Evolutionary conservation across 108 stramenopile species (phyloP).

Genomic region (Cyclostephanos invisitatus): DNA sequence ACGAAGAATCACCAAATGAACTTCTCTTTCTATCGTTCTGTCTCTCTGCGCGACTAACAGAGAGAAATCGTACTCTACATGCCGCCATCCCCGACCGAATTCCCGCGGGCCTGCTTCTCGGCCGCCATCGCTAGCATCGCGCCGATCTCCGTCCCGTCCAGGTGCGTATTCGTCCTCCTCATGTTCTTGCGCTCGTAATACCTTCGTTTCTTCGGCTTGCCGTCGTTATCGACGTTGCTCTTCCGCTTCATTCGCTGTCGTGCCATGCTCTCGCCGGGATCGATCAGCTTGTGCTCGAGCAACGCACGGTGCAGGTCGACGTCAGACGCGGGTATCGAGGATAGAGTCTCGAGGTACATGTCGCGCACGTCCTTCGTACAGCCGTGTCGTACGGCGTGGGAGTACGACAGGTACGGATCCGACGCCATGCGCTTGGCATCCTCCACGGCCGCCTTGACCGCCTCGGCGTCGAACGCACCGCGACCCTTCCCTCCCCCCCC

Average conservation of each 20-base stretch:
- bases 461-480: constrained; percentile 18
- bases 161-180: constrained; percentile 86
- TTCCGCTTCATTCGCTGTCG: constrained; percentile 69
- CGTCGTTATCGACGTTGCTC: constrained; percentile 78
- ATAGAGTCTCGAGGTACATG: constrained; percentile 70
- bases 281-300: constrained; percentile 71
- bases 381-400: constrained; percentile 82
- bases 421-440: constrained; percentile 61
- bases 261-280: constrained; percentile 76
- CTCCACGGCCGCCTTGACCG: constrained; percentile 46
- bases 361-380: constrained; percentile 85
- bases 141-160: constrained; percentile 83
- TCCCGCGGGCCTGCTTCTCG: constrained; percentile 78
- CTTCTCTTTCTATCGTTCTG: neutral
- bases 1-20: no score
- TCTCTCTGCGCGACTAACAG: neutral
- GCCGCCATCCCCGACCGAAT: constrained; percentile 86
- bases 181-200: constrained; percentile 86
- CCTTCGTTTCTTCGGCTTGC: constrained; percentile 84
- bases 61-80: constrained; percentile 57
- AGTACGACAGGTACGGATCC: constrained; percentile 65
- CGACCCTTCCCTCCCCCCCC: constrained; percentile 12
- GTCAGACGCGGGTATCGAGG: constrained; percentile 60
- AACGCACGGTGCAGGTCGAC: constrained; percentile 59
- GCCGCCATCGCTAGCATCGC: constrained; percentile 64